Evolutionary conservation across 805 yeast species (phyloP), one percentile per base, ranked within the genome.

Genomic region (Lipomyces mesembrius): DNA sequence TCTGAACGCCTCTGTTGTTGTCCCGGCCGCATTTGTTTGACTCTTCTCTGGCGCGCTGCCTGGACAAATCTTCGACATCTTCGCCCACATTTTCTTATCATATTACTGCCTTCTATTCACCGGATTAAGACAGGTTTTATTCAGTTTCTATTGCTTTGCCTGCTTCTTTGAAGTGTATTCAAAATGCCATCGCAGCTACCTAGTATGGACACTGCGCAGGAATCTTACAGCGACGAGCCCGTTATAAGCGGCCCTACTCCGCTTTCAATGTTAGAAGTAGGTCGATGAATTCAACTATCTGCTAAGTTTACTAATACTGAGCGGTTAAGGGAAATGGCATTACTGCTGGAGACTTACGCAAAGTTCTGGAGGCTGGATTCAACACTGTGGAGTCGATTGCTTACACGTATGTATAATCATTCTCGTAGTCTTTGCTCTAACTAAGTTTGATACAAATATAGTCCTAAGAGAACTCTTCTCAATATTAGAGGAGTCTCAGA

Each of bases 381-480:
- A 90, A 90, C 76, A 95, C 99, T 0, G 96, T 90, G 7, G 98
- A 93, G 76, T 86, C 96, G 25, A 87, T 94, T 66, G 98, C 99
- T 2, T 92, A 92, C 75, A 91, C 97, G 79, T 79, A 72, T 11
- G 81, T 74, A 27, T 9, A 25, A n/a, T 12, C 34, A 22, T 17
- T 3, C 25, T 60, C 35, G 49, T 58, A 12, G n/a, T 3, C 22
- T 59, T 49, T 59, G 27, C 39, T 35, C 14, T 35, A 59, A 9
- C 53, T 32, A 39, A n/a, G 22, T 9, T 14, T 59, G 60, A 25
- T n/a, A 17, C 32, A 29, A 29, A 52, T 46, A 46, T 59, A 79
- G 81, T 5, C 96, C 98, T 22, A 89, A 90, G 75, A 88, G 94
- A 73, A 87, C 85, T 5, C 81, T 94, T 55, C 79, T 91, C 55